These are phyloP conservation scores for Claviceps sp. DNA, from an alignment of 2,329 filamentous ascomycete species.

Conservation along the genomic window DNA sequence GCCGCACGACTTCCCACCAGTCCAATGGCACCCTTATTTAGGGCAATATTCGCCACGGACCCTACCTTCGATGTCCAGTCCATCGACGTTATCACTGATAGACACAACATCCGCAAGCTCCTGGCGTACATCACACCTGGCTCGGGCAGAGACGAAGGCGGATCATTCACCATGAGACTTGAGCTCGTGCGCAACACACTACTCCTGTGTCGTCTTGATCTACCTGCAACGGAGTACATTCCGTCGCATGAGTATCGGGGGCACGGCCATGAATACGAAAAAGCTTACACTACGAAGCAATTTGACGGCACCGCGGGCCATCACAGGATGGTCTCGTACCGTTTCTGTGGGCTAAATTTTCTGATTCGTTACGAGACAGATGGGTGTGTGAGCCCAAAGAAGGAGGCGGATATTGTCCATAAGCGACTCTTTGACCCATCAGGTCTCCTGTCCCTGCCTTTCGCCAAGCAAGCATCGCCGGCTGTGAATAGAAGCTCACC, in stretches of 20 bases:
- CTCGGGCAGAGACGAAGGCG: conserved; percentile 11
- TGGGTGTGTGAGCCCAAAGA: too few species aligned
- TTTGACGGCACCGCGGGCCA: conserved; percentile 23
- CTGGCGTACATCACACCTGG: conserved; percentile 26
- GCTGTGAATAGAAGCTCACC: too few species aligned
- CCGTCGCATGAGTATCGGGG: conserved; percentile 23
- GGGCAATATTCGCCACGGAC: conserved; percentile 23
- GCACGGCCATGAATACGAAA: conserved; percentile 32
- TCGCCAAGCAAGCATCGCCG: too few species aligned
- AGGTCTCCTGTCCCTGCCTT: too few species aligned
- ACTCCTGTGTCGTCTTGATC: conserved; percentile 24
- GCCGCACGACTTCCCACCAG: conserved; percentile 27
- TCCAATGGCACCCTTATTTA: conserved; percentile 34
- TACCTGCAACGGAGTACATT: conserved; percentile 16
- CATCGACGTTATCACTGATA: conserved; percentile 30
- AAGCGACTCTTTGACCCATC: too few species aligned
- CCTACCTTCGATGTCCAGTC: conserved; percentile 24
- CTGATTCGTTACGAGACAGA: too few species aligned
- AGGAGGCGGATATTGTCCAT: too few species aligned
- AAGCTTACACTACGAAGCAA: conserved; percentile 24
- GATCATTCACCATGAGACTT: conserved; percentile 27
- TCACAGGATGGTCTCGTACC: too few species aligned
- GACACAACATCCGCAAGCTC: conserved; percentile 36
- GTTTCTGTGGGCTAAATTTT: too few species aligned
- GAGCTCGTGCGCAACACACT: conserved; percentile 25